Evolutionary conservation across 495 filamentous ascomycete genomes (phyloP), one percentile per base, ranked within the genome.

Genomic region (Xanthoparmelia taractica): DNA sequence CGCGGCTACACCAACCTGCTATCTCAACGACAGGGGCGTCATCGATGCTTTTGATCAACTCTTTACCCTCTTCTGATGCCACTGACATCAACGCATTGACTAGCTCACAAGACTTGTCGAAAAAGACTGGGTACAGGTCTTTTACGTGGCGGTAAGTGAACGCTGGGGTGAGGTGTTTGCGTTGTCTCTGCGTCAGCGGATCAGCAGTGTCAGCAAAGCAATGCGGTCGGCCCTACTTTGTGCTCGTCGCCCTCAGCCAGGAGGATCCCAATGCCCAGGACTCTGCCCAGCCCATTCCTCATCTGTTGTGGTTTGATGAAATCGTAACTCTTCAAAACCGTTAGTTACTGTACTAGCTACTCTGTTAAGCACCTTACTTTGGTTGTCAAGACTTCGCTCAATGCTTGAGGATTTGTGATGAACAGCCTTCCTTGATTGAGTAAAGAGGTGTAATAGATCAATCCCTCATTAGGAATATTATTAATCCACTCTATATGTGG

Each of bases 171-270:
- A 96, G 78, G 57, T 86, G 85, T 68, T 85, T 90, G 17, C 92
- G 80, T 78, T 96, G 91, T 54, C 79, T 74, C 65, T 73, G 74
- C 8, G 20, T 29, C 15, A 20, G 40, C 5, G 11, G 6, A 27
- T 47, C n/a, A 57, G 41, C 23, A 3, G 23, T 18, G 29, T 40
- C 48, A 13, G 31, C 27, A 6, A 34, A 29, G 23, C 27, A 56
- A 29, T 29, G 27, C 20, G 25, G 45, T 20, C 20, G 23, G 2
- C 38, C 64, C 12, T 60, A 79, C 77, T 77, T 87, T 92, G 70
- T 96, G 92, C 64, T 90, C 90, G 17, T 92, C 87, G 25, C 91
- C 92, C 73, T 96, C 92, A 1, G 89, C 87, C 8, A 96, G 76
- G 17, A 96, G 75, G 0, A 97, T 67, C 0, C 93, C 92, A 48